Evolutionary conservation across 2,329 filamentous ascomycete genomes (phyloP).

Genomic region (Fusarium tjaetaba): DNA sequence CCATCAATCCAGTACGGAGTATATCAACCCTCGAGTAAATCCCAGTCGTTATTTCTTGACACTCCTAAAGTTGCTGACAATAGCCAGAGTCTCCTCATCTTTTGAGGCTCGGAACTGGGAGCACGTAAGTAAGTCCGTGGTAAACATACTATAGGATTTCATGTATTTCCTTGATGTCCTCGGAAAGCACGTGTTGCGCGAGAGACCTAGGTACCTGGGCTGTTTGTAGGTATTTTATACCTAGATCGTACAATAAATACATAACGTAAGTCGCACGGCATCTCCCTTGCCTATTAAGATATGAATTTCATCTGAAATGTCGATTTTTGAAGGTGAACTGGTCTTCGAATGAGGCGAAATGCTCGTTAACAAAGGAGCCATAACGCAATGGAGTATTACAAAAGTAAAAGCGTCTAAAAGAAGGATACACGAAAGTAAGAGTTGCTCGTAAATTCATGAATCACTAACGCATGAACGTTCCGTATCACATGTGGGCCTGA

Average conservation of each 20-base stretch:
- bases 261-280: neutral
- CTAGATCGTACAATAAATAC: neutral
- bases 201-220: neutral
- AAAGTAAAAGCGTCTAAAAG: neutral
- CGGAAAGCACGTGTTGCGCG: neutral
- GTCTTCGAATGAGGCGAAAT: neutral
- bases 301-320: neutral
- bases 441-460: neutral
- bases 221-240: too few relatives aligned
- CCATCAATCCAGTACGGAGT: neutral
- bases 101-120: neutral
- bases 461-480: neutral
- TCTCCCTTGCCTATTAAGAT: neutral
- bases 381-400: neutral
- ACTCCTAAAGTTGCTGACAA: neutral
- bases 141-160: conserved; percentile 1
- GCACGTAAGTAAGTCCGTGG: neutral
- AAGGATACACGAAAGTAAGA: neutral
- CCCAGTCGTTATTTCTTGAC: neutral
- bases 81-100: neutral
- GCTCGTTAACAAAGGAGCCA: neutral
- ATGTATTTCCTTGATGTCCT: neutral
- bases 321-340: too few relatives aligned
- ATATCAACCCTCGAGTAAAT: neutral
- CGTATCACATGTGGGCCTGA: neutral